A percentile compares a stretch with the other conserved stretches of the same genome.
These are phyloP conservation scores for Coemansia sp. DNA, from an alignment of 192 early-diverging fungal species.

Conservation along the genomic window DNA sequence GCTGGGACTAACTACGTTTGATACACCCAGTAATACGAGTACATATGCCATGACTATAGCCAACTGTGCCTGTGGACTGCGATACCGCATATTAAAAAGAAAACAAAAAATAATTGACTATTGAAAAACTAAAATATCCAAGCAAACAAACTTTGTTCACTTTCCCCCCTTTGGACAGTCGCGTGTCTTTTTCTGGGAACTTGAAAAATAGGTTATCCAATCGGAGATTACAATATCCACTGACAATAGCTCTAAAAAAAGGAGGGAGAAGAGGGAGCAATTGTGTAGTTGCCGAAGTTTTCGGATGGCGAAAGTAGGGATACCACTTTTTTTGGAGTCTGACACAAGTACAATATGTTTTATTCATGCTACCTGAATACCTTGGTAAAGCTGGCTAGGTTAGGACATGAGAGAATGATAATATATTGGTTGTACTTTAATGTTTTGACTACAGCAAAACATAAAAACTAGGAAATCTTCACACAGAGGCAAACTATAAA, in stretches of 20 bases:
- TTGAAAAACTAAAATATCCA: neutral
- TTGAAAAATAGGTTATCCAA: neutral
- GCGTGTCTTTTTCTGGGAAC: neutral
- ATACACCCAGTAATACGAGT: constrained; percentile 7
- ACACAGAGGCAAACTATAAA: too few relatives aligned
- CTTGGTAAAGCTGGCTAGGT: too few relatives aligned
- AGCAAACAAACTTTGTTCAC: neutral
- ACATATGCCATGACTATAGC: constrained; percentile 16
- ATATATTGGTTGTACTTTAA: too few relatives aligned
- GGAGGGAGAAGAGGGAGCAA: neutral
- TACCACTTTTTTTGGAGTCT: too few relatives aligned
- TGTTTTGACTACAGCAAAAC: too few relatives aligned
- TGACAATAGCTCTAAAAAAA: neutral
- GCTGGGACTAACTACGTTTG: constrained; percentile 14
- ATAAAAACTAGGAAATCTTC: too few relatives aligned
- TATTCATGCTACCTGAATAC: too few relatives aligned
- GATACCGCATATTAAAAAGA: constrained; percentile 16
- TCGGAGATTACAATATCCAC: neutral
- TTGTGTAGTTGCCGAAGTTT: neutral
- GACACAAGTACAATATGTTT: too few relatives aligned
- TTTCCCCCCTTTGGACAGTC: neutral
- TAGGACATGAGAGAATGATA: too few relatives aligned
- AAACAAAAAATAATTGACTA: neutral
- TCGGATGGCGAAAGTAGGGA: too few relatives aligned
- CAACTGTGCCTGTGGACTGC: constrained; percentile 30